phyloP scores from a whole-genome alignment of 2,329 filamentous ascomycete genomes.

The Claviceps pusilla region DNA sequence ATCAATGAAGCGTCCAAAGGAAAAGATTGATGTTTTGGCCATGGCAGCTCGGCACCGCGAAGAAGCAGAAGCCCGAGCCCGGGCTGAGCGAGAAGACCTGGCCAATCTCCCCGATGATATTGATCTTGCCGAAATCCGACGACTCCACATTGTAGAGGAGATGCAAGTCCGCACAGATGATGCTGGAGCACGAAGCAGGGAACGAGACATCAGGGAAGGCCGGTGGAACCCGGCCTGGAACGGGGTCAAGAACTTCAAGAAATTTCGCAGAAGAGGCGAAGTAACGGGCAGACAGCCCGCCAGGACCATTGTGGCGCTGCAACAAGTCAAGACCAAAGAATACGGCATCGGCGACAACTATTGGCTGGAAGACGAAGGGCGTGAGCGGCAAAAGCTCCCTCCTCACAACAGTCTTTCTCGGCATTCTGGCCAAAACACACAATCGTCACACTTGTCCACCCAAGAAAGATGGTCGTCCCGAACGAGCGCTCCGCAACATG shows the following conservation, averaged over 20 bases:
- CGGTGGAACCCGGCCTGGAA: conserved; percentile 87
- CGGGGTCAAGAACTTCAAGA: conserved; percentile 90
- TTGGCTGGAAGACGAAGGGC: conserved; percentile 46
- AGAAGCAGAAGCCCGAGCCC: conserved; percentile 50
- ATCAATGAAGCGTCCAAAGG: conserved; percentile 30
- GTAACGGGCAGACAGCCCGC: conserved; percentile 24
- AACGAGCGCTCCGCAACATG: conserved; percentile 10
- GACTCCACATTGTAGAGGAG: conserved; percentile 61
- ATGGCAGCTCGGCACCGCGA: conserved; percentile 45
- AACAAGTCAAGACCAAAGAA: conserved; percentile 55
- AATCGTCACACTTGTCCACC: background rate
- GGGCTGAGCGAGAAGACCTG: conserved; percentile 37
- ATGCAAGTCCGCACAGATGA: conserved; percentile 44
- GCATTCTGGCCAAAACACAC: background rate
- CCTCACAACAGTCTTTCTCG: background rate
- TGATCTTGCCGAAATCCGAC: conserved; percentile 57
- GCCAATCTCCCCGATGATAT: conserved; percentile 45
- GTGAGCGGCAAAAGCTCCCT: background rate
- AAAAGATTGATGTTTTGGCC: conserved; percentile 54
- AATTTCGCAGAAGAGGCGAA: conserved; percentile 52
- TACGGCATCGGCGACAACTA: conserved; percentile 64
- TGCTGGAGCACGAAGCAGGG: conserved; percentile 18
- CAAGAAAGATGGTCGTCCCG: conserved; percentile 3
- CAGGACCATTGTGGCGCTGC: conserved; percentile 52
- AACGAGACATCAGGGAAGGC: conserved; percentile 36